Evolutionary conservation across 2,329 filamentous ascomycete genomes (phyloP), one percentile per base, ranked within the genome.

Genomic region (Neopestalotiopsis sp.): DNA sequence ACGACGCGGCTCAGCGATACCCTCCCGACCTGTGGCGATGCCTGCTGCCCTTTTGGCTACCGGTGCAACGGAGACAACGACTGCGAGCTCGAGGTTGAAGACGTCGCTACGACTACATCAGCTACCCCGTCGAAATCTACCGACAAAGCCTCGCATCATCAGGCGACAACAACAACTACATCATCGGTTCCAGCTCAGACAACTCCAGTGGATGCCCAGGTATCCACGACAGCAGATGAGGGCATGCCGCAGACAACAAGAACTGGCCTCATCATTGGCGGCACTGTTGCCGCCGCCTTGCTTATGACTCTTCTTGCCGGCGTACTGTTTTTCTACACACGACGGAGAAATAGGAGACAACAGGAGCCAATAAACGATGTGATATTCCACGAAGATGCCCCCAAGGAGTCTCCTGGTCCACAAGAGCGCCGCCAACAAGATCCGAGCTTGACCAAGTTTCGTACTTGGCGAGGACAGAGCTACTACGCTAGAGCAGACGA

Each of bases 21-120:
- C 1, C 66, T 74, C 34, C 59, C 68, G 2, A 49, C 52, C 1
- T 75, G 73, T 65, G 68, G 67, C 10, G 24, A 59, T 5, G 38
- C 40, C 28, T 75, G 73, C 61, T 75, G 73, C 49, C 73, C 73
- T 1, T 71, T 72, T 10, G 73, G 73, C 3, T 72, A 71, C 57
- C 28, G 24, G 1, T 73, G 71, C 32, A 67, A 70, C 32, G n/a
- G 3, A 2, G 32, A 61, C 28, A 7, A 12, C 28, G 6, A 49
- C 52, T 68, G 67, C 24, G 49, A 65, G 58, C 32, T 40, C 38
- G 58, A 62, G n/a, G 28, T 60, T n/a, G 28, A 60, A 20, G 56
- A 49, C 38, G 59, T 56, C 20, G 17, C 32, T 2, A 6, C 59
- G 1, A 38, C 20, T 17, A 20, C 34, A 12, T 40, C 59, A 13